Evolutionary conservation across 1,284 basidiomycete species (phyloP).

Genomic region (Cystobasidium pallidum): DNA sequence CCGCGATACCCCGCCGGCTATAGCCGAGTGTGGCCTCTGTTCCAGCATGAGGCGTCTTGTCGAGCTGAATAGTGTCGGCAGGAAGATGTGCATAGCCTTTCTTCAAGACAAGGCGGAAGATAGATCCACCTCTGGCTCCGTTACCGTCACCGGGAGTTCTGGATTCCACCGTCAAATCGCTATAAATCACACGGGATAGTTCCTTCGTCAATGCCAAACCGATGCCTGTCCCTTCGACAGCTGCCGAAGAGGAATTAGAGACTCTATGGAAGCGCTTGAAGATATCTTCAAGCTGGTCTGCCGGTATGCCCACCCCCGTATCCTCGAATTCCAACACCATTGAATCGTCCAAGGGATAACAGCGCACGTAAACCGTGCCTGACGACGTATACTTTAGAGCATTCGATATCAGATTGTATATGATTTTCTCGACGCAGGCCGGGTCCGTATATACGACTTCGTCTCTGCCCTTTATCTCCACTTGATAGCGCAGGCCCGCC

Average conservation of each 20-base stretch:
- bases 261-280: constrained; percentile 56
- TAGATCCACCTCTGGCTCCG: background rate
- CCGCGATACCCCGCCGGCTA: constrained; percentile 23
- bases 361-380: constrained; percentile 46
- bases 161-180: constrained; percentile 31
- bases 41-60: background rate
- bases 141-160: background rate
- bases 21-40: background rate
- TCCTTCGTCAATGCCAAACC: constrained; percentile 52
- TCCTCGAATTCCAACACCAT: constrained; percentile 55
- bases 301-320: constrained; percentile 58
- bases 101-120: constrained; percentile 24
- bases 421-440: constrained; percentile 24
- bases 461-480: constrained; percentile 55
- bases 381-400: constrained; percentile 50
- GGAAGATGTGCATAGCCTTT: constrained; percentile 22
- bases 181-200: constrained; percentile 45
- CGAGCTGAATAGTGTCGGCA: background rate
- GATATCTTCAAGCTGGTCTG: constrained; percentile 47
- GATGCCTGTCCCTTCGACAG: constrained; percentile 57
- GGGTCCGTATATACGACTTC: constrained; percentile 28
- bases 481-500: constrained; percentile 54
- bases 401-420: constrained; percentile 58
- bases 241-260: constrained; percentile 51
- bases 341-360: constrained; percentile 40